Percentiles rank a stretch among this genome's conserved stretches.
Conservation (phyloP, 441 rosid species). For the Brassica balearica region DNA sequence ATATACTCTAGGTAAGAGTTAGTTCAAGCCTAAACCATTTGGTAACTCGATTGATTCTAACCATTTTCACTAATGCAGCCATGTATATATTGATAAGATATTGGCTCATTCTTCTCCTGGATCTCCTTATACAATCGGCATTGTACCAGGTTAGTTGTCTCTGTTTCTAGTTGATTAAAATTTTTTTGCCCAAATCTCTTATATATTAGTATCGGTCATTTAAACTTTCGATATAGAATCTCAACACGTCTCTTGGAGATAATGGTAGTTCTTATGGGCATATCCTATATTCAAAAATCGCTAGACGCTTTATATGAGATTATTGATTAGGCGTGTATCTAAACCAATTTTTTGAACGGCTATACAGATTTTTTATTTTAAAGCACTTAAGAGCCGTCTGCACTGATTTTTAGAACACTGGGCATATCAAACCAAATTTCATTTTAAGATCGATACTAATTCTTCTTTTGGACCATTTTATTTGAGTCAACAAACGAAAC, state of each 20-base stretch:
- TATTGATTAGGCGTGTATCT: too few species aligned
- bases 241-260: not conserved
- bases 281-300: too few species aligned
- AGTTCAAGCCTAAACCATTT: not conserved
- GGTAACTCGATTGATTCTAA: not conserved
- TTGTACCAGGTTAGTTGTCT: constrained; percentile 46
- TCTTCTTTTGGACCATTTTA: not conserved
- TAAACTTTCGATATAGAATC: not conserved
- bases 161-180: not conserved
- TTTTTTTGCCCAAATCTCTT: not conserved
- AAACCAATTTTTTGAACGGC: too few species aligned
- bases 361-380: too few species aligned
- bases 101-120: constrained; percentile 33
- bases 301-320: too few species aligned
- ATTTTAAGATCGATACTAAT: not conserved
- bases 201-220: not conserved
- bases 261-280: not conserved
- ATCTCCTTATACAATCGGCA: constrained; percentile 44
- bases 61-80: constrained; percentile 29
- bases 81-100: constrained; percentile 41
- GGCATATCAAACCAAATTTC: not conserved
- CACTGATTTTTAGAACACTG: too few species aligned
- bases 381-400: too few species aligned
- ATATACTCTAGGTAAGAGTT: constrained; percentile 44
- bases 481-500: too few species aligned